phyloP scores from a whole-genome alignment of 2,329 filamentous ascomycete species.

The Ramularia endophylla region DNA sequence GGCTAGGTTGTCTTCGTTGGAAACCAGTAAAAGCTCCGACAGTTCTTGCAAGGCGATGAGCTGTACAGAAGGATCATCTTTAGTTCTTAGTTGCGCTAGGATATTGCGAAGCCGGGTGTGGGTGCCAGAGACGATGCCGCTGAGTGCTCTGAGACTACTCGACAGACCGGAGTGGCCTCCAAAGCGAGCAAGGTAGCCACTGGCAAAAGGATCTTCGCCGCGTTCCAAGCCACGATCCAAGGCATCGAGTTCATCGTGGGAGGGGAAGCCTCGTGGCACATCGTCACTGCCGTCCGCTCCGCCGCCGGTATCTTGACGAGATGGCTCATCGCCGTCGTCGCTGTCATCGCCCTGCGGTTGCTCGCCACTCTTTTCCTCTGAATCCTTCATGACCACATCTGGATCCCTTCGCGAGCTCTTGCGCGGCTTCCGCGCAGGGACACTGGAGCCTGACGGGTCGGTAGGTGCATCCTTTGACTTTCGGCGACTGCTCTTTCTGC shows the following conservation, averaged over 20 bases:
- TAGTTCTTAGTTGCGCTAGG: slow-evolving; percentile 60
- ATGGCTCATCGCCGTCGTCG: slow-evolving; percentile 44
- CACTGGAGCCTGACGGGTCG: slow-evolving; percentile 27
- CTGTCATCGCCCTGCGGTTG: slow-evolving; percentile 30
- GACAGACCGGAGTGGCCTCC: slow-evolving; percentile 61
- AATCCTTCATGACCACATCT: slow-evolving; percentile 31
- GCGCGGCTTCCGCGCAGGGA: slow-evolving; percentile 28
- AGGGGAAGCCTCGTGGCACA: slow-evolving; percentile 59
- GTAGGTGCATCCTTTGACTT: slow-evolving; percentile 49
- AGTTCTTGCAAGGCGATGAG: slow-evolving; percentile 88
- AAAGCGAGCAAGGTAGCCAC: slow-evolving; percentile 61
- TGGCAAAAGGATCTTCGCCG: slow-evolving; percentile 56
- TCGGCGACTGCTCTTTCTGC: slow-evolving; percentile 69
- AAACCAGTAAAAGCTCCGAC: slow-evolving; percentile 87
- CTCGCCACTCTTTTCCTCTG: slow-evolving; percentile 24
- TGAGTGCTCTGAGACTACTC: slow-evolving; percentile 76
- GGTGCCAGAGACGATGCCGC: slow-evolving; percentile 85
- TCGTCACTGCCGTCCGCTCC: slow-evolving; percentile 45
- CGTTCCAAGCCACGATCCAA: slow-evolving; percentile 33
- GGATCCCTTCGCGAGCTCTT: slow-evolving; percentile 29
- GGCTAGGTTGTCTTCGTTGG: slow-evolving; percentile 92
- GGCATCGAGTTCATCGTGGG: slow-evolving; percentile 47
- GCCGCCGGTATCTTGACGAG: slow-evolving; percentile 38
- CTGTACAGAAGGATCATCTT: slow-evolving; percentile 81
- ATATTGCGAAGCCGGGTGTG: slow-evolving; percentile 66